These are phyloP conservation scores for Tympanopsis confertula DNA, from an alignment of 2,329 filamentous ascomycete genomes.

Conservation along the genomic window DNA sequence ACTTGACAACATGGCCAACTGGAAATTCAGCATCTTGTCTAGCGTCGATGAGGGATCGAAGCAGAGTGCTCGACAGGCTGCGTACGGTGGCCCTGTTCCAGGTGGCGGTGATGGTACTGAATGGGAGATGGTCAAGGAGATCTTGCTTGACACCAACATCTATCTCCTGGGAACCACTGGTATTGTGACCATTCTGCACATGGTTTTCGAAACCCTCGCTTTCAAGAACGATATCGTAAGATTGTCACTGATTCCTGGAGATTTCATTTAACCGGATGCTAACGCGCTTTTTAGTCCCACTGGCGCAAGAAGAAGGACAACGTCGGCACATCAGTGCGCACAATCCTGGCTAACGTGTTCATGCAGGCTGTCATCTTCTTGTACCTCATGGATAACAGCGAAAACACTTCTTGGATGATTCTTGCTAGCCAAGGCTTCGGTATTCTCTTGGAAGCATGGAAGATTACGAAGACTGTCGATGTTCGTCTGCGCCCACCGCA, in stretches of 20 bases:
- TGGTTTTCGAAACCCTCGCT: slow-evolving; percentile 58
- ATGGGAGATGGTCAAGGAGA: slow-evolving; percentile 59
- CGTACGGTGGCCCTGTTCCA: slow-evolving; percentile 31
- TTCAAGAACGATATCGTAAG: slow-evolving; percentile 55
- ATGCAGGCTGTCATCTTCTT: slow-evolving; percentile 62
- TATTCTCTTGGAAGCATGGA: slow-evolving; percentile 74
- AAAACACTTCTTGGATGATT: slow-evolving; percentile 58
- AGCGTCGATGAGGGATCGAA: slow-evolving; percentile 56
- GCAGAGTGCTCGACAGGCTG: slow-evolving; percentile 32
- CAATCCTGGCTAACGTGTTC: slow-evolving; percentile 58
- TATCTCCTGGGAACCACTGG: slow-evolving; percentile 53
- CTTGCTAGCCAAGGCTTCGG: slow-evolving; percentile 11
- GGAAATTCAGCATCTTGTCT: slow-evolving; percentile 54
- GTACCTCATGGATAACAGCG: slow-evolving; percentile 60
- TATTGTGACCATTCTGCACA: slow-evolving; percentile 54
- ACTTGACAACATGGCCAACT: slow-evolving; percentile 26
- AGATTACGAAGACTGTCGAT: slow-evolving; percentile 89
- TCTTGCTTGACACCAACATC: slow-evolving; percentile 55
- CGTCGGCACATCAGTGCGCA: slow-evolving; percentile 55
- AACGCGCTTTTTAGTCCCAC: slow-evolving; percentile 32
- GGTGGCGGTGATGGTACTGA: slow-evolving; percentile 52
- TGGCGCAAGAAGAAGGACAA: slow-evolving; percentile 67
- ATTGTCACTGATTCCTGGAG: slow-evolving; percentile 5
- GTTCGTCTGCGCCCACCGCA: slow-evolving; percentile 64
- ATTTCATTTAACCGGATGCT: neutral